Evolutionary conservation across 257 asterid species (phyloP), one percentile per base, ranked within the genome.

Genomic region (Leptodermis oblonga): DNA sequence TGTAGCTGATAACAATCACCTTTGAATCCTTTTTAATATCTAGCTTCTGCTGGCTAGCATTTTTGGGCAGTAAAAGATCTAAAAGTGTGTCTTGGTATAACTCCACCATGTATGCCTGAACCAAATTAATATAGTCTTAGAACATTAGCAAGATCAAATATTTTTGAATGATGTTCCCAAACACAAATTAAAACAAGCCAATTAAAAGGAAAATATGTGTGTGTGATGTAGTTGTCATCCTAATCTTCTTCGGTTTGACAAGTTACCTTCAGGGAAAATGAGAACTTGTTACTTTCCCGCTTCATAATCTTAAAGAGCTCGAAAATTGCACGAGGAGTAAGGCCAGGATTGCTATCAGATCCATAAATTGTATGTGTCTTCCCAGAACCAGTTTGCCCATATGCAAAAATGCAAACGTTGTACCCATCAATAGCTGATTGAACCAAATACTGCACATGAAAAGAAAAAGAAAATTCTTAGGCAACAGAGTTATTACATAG

Each of bases 341-440:
- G 89, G 69, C 99, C 99, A 17, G 96, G 93, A 76, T 88, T 84
- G 69, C 70, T 71, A 62, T 89, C 97, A 23, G 98, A 82, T 70
- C 99, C 99, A 76, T 89, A 94, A 65, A 94, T 91, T 9, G 99
- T 94, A 66, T 89, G 86, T 65, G 99, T 94, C 81, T 94, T 94
- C 75, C 99, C 99, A 7, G 99, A 94, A 62, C 99, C 99, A 73
- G 99, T 94, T 86, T 94, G 99, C 3, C 99, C 99, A 45, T 94
- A 94, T 14, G 99, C 99, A 82, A 94, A 94, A 73, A 94, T 89
- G 81, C 99, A 94, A 7, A 94, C 97, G 30, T 91, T 94, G 78
- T 74, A 94, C 62, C 99, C 99, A 86, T 94, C 99, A 51, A 89
- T 85, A 54, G 99, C 96, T 65, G 99, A 94, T 83, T 94, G 99